Evolutionary conservation across 75 land plant species (phyloP).

Genomic region (Azolla pinnata): DNA sequence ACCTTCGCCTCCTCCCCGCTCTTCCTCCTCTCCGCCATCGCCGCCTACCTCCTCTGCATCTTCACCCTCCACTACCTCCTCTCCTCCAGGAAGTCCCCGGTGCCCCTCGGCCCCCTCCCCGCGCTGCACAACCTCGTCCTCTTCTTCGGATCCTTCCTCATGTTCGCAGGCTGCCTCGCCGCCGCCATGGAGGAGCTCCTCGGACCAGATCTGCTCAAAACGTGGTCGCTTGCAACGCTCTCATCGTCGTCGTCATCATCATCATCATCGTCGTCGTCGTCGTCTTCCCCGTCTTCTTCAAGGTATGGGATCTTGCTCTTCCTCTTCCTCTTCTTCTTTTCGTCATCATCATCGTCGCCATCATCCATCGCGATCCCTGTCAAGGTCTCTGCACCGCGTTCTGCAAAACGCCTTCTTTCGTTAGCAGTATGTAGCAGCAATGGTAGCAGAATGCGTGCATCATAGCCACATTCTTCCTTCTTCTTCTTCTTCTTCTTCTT

Average conservation of each 20-base stretch:
- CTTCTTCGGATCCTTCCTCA: conserved; percentile 41
- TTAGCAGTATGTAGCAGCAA: too few species aligned
- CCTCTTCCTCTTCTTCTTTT: too few species aligned
- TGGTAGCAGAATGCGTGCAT: too few species aligned
- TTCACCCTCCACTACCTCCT: conserved; percentile 19
- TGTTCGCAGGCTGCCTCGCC: conserved; percentile 55
- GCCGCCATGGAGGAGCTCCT: conserved; percentile 24
- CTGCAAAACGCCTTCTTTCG: too few species aligned
- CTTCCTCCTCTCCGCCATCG: conserved; percentile 27
- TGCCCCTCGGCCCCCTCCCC: conserved; percentile 44
- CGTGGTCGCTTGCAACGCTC: not conserved
- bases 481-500: too few species aligned
- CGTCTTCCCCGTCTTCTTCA: not conserved
- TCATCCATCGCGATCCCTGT: too few species aligned
- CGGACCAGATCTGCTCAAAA: conserved; percentile 8
- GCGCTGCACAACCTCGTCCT: conserved; percentile 52
- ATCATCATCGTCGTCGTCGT: not conserved
- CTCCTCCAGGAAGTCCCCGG: conserved; percentile 23
- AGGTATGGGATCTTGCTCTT: too few species aligned
- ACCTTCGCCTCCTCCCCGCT: conserved; percentile 33
- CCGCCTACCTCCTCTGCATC: conserved; percentile 29
- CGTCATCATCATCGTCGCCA: too few species aligned
- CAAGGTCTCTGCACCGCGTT: too few species aligned
- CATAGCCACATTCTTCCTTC: too few species aligned
- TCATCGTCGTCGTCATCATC: not conserved